Base-by-base conservation (phyloP, 805 yeast species). In the Saccharomyces mikatae region DNA sequence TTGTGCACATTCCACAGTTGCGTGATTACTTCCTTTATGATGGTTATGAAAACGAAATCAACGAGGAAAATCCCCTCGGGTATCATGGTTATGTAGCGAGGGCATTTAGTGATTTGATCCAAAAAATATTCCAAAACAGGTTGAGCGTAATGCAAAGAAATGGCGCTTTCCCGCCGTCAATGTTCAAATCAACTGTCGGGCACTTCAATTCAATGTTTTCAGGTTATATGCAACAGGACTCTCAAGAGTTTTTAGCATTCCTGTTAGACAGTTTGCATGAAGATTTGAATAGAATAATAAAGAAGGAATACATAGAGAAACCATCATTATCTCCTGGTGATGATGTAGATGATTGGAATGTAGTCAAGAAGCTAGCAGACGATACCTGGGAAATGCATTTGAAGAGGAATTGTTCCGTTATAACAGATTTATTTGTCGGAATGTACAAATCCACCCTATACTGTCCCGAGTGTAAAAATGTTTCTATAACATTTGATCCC, bases 401-500 rank as follows among this genome's bases (percentile, higher is more conserved):
- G 57, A 69, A 77, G 61, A 76, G 98, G 60, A 92, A 92, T 65
- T 92, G 90, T 66, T 90, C 97, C 0, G 77, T 88, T 0, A 81
- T 92, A 22, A 78, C 83, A 27, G 98, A 94, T 66, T 73, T 94
- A 44, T 94, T 92, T 74, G 87, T 91, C 9, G 98, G 98, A 0
- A 66, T 89, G 63, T 94, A 92, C 68, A 88, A 91, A 69, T 89
- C 96, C 1, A 90, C 97, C 0, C 74, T 94, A 53, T 78, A 86
- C 11, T 92, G 99, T 66, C 98, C 98, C 0, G 83, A 72, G 8
- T 94, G 99, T 70, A 67, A 77, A 21, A 85, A 85, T 61, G 80
- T 87, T 6, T 86, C 95, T 28, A 79, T 92, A 27, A 91, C 97
- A 0, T 94, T 91, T 71, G 99, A 92, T 68, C 98, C 99, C 0